A percentile compares a stretch with the other conserved stretches of the same genome.
Conservation (phyloP, 169 alveolate genomes). For the Eimeria acervulina region DNA sequence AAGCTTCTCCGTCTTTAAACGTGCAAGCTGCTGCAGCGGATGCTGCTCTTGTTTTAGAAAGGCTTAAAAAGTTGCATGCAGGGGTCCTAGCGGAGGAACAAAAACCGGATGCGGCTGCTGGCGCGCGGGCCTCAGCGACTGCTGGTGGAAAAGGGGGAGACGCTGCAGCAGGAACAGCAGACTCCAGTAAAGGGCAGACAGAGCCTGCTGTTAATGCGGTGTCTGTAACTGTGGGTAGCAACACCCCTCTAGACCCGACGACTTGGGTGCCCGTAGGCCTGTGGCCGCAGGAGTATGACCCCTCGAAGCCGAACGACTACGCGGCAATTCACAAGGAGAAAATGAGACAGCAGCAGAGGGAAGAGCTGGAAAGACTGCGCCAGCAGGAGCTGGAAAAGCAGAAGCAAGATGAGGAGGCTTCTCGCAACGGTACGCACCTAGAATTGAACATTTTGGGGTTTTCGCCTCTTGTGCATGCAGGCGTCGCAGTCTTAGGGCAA, state of each 20-base stretch:
- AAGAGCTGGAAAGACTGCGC: conserved; percentile 81
- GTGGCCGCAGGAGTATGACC: conserved; percentile 84
- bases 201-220: conserved; percentile 59
- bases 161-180: conserved; percentile 55
- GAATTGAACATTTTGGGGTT: neutral
- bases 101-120: conserved; percentile 4
- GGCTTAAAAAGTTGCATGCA: conserved; percentile 65
- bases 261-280: conserved; percentile 71
- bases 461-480: neutral
- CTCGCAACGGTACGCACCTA: conserved; percentile 47
- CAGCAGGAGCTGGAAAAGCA: conserved; percentile 80
- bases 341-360: conserved; percentile 81
- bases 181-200: neutral
- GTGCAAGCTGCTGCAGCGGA: conserved; percentile 75
- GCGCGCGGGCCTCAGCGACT: conserved; percentile 47
- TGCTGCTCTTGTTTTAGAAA: conserved; percentile 66
- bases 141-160: conserved; percentile 35
- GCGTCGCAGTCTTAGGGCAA: neutral
- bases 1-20: conserved; percentile 53
- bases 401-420: conserved; percentile 71
- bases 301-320: conserved; percentile 84
- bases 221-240: conserved; percentile 63
- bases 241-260: conserved; percentile 56
- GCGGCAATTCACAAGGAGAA: conserved; percentile 75
- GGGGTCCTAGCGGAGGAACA: conserved; percentile 66